phyloP scores from a whole-genome alignment of 2,329 filamentous ascomycete species.

The Microthyrium microscopicum region DNA sequence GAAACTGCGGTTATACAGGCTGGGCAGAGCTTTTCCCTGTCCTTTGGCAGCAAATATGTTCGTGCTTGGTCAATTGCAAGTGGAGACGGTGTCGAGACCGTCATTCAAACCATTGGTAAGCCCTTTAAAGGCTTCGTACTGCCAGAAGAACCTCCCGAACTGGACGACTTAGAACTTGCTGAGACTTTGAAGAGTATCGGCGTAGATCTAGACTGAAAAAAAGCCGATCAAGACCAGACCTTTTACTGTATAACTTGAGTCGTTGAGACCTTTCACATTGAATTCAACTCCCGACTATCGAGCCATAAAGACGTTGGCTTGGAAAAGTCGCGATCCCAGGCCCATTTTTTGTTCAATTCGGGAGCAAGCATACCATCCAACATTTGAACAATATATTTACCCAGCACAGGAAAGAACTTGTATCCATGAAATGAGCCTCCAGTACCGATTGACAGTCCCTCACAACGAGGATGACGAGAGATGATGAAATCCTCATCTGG shows the following conservation, averaged over 20 bases:
- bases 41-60: slow-evolving; percentile 30
- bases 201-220: too few species aligned
- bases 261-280: too few species aligned
- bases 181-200: too few species aligned
- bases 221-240: too few species aligned
- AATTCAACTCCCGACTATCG: too few species aligned
- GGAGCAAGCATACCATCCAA: slow-evolving; percentile 23
- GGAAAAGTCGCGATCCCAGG: slow-evolving; percentile 43
- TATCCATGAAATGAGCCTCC: slow-evolving; percentile 25
- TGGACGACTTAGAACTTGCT: too few species aligned
- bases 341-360: slow-evolving; percentile 33
- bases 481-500: slow-evolving; percentile 37
- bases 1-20: slow-evolving; percentile 33
- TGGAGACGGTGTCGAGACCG: slow-evolving; percentile 31
- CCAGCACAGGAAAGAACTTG: slow-evolving; percentile 21
- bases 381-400: slow-evolving; percentile 20
- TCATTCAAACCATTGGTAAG: slow-evolving; percentile 16
- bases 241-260: too few species aligned
- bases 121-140: slow-evolving; percentile 3
- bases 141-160: slow-evolving; percentile 3
- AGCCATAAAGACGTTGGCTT: too few species aligned
- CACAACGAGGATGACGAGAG: slow-evolving; percentile 25
- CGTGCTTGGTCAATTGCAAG: slow-evolving; percentile 32
- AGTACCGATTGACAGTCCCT: slow-evolving; percentile 28
- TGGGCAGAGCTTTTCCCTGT: slow-evolving; percentile 28